A percentile compares a stretch with the other conserved stretches of the same genome.
Evolutionary conservation across 306 rosid genomes (phyloP).

Genomic region (Dalbergia oliveri): DNA sequence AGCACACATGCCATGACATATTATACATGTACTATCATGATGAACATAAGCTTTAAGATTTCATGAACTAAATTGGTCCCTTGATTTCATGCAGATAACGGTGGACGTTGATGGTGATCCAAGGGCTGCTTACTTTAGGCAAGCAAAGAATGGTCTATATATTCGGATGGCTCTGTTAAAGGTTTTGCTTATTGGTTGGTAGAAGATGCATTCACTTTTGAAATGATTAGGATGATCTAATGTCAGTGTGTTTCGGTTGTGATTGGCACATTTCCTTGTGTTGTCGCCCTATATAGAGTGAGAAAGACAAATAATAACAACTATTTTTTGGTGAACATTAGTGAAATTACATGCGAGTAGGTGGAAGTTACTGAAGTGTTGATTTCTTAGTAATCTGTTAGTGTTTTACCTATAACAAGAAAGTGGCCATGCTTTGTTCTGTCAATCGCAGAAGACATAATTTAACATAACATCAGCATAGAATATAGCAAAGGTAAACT

Average conservation of each 20-base stretch:
- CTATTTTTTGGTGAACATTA: not conserved
- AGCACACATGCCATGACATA: not conserved
- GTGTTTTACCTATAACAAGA: too few relatives aligned
- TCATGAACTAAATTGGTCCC: conserved; percentile 14
- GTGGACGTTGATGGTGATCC: conserved; percentile 83
- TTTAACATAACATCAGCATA: not conserved
- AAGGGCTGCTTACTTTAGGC: conserved; percentile 89
- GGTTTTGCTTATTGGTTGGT: conserved; percentile 85
- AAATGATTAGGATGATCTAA: conserved; percentile 34
- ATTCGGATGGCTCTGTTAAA: conserved; percentile 87
- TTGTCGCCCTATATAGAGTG: not conserved
- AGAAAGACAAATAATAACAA: not conserved
- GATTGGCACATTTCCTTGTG: not conserved
- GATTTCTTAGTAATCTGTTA: too few relatives aligned
- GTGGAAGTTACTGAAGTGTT: not conserved
- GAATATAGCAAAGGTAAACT: not conserved
- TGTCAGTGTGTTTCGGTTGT: conserved; percentile 1
- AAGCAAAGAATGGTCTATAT: conserved; percentile 85
- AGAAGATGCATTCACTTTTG: conserved; percentile 41
- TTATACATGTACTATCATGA: not conserved
- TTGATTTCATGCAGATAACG: conserved; percentile 62
- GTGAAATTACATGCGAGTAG: conserved; percentile 22
- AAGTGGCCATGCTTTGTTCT: not conserved
- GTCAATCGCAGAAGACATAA: not conserved
- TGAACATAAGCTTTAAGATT: conserved; percentile 21